These are phyloP conservation scores for Penicillium paradoxum DNA, from an alignment of 495 filamentous ascomycete species.

Conservation along the genomic window DNA sequence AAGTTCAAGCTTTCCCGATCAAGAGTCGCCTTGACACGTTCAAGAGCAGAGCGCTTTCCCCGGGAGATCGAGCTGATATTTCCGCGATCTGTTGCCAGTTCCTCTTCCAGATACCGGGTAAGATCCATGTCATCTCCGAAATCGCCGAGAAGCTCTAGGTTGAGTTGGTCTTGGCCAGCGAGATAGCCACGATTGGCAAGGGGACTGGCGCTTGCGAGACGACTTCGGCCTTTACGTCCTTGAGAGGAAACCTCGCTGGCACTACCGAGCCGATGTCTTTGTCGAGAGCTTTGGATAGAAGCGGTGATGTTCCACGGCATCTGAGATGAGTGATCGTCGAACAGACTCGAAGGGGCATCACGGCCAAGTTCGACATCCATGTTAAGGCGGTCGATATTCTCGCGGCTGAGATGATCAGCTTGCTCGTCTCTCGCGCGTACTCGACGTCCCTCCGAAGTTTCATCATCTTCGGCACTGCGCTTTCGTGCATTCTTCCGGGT, in stretches of 20 bases:
- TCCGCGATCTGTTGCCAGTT: conserved; percentile 31
- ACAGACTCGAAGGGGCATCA: conserved; percentile 50
- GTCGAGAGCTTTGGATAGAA: conserved; percentile 54
- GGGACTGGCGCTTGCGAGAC: conserved; percentile 57
- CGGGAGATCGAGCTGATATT: conserved; percentile 37
- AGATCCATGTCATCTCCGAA: conserved; percentile 39
- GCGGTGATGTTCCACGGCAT: conserved; percentile 70
- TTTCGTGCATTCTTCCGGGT: conserved; percentile 29
- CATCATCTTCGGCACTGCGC: conserved; percentile 33
- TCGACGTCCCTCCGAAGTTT: conserved; percentile 32
- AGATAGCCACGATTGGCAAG: conserved; percentile 51
- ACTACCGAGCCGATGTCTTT: conserved; percentile 45
- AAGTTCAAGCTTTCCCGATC: conserved; percentile 57
- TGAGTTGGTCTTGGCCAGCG: conserved; percentile 31
- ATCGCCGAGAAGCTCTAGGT: conserved; percentile 26
- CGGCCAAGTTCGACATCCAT: conserved; percentile 56
- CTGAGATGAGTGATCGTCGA: conserved; percentile 54
- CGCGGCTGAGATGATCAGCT: conserved; percentile 37
- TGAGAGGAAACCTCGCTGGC: conserved; percentile 53
- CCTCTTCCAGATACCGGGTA: conserved; percentile 34
- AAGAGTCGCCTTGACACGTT: conserved; percentile 46
- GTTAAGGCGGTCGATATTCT: conserved; percentile 9
- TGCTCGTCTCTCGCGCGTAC: conserved; percentile 38
- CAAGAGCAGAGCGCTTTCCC: conserved; percentile 35
- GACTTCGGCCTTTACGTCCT: conserved; percentile 29